Conservation (phyloP, 495 filamentous ascomycete species). For the Symbiotaphrina buchneri region DNA sequence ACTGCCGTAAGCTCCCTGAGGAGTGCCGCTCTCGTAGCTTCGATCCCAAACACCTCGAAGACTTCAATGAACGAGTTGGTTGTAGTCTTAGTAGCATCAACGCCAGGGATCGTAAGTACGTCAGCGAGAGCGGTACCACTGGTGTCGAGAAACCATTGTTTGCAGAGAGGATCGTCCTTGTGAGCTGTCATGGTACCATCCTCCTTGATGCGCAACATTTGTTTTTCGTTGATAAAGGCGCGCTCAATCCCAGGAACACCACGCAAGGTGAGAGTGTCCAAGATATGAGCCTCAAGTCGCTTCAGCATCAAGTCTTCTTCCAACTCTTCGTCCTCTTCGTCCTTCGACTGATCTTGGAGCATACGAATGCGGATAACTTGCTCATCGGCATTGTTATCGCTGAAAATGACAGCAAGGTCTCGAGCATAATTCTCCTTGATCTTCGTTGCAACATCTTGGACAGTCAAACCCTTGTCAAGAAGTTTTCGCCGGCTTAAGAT, state of each 20-base stretch:
- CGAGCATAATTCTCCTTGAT: constrained; percentile 75
- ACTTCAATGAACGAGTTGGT: constrained; percentile 92
- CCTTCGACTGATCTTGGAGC: constrained; percentile 39
- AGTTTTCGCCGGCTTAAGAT: constrained; percentile 82
- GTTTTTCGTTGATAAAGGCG: constrained; percentile 77
- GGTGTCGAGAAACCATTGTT: constrained; percentile 91
- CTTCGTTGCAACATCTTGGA: constrained; percentile 75
- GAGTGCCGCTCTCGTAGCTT: constrained; percentile 69
- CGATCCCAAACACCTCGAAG: constrained; percentile 85
- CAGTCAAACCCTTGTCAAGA: constrained; percentile 78
- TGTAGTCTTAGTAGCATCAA: constrained; percentile 74
- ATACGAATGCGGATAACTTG: constrained; percentile 87
- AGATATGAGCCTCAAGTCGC: constrained; percentile 68
- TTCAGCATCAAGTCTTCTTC: constrained; percentile 84
- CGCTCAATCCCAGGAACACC: constrained; percentile 73
- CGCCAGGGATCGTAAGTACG: constrained; percentile 67
- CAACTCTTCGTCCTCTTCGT: constrained; percentile 54
- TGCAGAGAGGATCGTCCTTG: constrained; percentile 49
- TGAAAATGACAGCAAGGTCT: constrained; percentile 85
- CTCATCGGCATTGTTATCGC: constrained; percentile 91
- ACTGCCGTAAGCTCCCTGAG: constrained; percentile 76
- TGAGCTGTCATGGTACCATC: constrained; percentile 46
- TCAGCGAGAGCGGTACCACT: constrained; percentile 65
- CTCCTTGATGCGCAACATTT: constrained; percentile 30
- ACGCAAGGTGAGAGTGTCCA: constrained; percentile 74